Conservation (phyloP, 345 rosid genomes). For the Zanthoxylum bungeanum region DNA sequence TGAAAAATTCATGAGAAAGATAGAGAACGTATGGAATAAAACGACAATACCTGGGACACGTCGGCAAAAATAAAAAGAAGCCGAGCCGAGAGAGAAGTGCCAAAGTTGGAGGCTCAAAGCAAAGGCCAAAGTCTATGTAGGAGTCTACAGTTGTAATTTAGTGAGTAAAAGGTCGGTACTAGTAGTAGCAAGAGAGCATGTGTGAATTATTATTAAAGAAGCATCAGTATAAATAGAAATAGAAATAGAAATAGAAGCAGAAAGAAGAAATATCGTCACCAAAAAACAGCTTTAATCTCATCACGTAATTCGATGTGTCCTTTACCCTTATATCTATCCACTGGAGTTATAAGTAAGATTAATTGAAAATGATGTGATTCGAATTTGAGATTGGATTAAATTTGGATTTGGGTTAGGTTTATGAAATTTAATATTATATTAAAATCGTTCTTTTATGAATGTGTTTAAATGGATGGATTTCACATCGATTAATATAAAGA, state of each 20-base stretch:
- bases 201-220: background rate
- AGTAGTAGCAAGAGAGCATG: constrained; percentile 26
- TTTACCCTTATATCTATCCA: constrained; percentile 30
- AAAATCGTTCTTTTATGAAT: too few species aligned
- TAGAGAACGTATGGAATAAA: too few species aligned
- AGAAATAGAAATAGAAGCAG: background rate
- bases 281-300: constrained; percentile 41
- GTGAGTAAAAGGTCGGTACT: constrained; percentile 24
- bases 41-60: constrained; percentile 46
- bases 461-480: too few species aligned
- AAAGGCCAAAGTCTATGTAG: constrained; percentile 2
- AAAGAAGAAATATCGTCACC: constrained; percentile 39
- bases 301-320: constrained; percentile 49
- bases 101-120: constrained; percentile 33
- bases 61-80: constrained; percentile 27
- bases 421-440: too few species aligned
- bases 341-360: constrained; percentile 7
- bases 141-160: constrained; percentile 19
- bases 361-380: constrained; percentile 47
- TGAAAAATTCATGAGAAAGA: too few species aligned
- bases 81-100: constrained; percentile 34
- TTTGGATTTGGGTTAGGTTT: too few species aligned
- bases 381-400: constrained; percentile 38
- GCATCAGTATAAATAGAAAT: constrained; percentile 21
- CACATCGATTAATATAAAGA: too few species aligned